Evolutionary conservation across 345 rosid genomes (phyloP), one percentile per base, ranked within the genome.

Genomic region (Cardiospermum halicacabum): DNA sequence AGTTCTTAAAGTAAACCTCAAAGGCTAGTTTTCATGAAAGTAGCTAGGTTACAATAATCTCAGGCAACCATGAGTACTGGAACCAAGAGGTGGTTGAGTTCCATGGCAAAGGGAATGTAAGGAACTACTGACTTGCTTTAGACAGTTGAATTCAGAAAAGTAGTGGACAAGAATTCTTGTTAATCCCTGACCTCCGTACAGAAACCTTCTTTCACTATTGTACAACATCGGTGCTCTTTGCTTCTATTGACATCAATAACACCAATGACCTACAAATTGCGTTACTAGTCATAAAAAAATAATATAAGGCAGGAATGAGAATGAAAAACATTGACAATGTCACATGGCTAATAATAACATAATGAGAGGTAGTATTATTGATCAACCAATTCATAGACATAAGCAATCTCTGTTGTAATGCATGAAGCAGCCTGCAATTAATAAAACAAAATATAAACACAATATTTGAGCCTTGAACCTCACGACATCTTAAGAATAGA

Each of bases 351-450:
- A 57, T 10, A 24, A 59, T 22, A 49, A 21, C 30, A 56, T 43
- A 27, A 67, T 39, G 26, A 60, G 28, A 56, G 45, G 6, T 45
- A 51, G 54, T 22, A 27, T 57, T 50, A 68, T 61, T 22, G 53
- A 83, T 89, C 74, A 26, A 93, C 98, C 94, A 93, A 53, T 82
- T 93, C 97, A 77, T 82, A 88, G 69, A 88, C 84, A 79, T 86
- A 86, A 73, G 81, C 92, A 72, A 93, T 83, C 76, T 93, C 96
- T 62, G 87, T 81, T 53, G 89, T 78, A 72, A 90, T 86, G 76
- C 88, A 78, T 43, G 76, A 78, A 73, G 72, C 53, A 48, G 86
- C 97, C 98, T 90, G 91, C 71, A 82, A 69, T 60, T 40, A 64
- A 50, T 45, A 5, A 42, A 40, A 15, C 25, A 53, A 57, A n/a